Evolutionary conservation across 305 asterid genomes (phyloP).

Genomic region (Solanum hybrid): DNA sequence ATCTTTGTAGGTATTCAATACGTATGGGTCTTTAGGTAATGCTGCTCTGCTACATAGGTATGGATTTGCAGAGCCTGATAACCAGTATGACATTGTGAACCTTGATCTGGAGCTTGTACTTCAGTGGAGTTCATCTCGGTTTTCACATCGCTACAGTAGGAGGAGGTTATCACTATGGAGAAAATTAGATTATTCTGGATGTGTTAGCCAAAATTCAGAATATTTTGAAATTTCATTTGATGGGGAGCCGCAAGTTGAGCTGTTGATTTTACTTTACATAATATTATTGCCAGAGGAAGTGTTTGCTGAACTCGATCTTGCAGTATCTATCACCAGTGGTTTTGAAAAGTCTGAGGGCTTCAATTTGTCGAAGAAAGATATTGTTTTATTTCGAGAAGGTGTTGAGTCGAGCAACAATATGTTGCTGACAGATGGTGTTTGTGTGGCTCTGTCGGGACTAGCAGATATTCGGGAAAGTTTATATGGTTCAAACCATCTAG

Average conservation of each 20-base stretch:
- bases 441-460: slow-evolving; percentile 48
- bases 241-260: slow-evolving; percentile 77
- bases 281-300: slow-evolving; percentile 53
- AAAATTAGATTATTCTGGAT: slow-evolving; percentile 54
- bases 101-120: slow-evolving; percentile 66
- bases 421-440: slow-evolving; percentile 39
- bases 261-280: slow-evolving; percentile 57
- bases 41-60: slow-evolving; percentile 94
- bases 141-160: slow-evolving; percentile 55
- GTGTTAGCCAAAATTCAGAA: slow-evolving; percentile 51
- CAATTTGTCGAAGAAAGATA: slow-evolving; percentile 11
- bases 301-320: slow-evolving; percentile 36
- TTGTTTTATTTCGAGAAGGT: slow-evolving; percentile 13
- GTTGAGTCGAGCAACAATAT: slow-evolving; percentile 31
- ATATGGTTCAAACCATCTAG: slow-evolving; percentile 46
- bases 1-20: slow-evolving; percentile 65
- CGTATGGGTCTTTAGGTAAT: slow-evolving; percentile 73
- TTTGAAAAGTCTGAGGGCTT: slow-evolving; percentile 6
- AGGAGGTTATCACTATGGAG: slow-evolving; percentile 69
- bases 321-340: slow-evolving; percentile 19
- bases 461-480: slow-evolving; percentile 70
- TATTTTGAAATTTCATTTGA: slow-evolving; percentile 72
- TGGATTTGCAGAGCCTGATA: slow-evolving; percentile 75
- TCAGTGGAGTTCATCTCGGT: slow-evolving; percentile 62
- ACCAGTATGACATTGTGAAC: slow-evolving; percentile 75